Conservation (phyloP, 2,329 filamentous ascomycete genomes). For the Epichloe sylvatica region DNA sequence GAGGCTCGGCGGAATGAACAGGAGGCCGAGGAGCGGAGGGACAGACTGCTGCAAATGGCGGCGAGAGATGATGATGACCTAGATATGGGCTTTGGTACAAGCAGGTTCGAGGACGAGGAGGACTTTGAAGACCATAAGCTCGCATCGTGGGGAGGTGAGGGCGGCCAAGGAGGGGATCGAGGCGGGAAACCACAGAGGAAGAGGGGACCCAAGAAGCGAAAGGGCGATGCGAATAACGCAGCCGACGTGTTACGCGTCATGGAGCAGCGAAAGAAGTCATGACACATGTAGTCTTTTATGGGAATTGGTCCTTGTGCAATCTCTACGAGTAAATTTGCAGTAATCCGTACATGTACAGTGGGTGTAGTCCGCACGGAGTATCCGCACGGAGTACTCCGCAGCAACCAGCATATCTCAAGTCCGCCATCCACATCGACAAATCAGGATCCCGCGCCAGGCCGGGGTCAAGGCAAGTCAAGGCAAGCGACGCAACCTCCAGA, state of each 20-base stretch:
- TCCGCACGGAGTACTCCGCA: too few relatives aligned
- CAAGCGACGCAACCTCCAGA: not conserved
- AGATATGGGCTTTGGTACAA: conserved; percentile 87
- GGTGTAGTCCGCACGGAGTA: too few relatives aligned
- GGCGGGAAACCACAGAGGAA: conserved; percentile 45
- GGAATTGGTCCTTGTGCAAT: too few relatives aligned
- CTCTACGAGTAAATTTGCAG: too few relatives aligned
- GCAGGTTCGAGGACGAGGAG: conserved; percentile 75
- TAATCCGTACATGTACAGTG: too few relatives aligned
- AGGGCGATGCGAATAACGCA: conserved; percentile 65
- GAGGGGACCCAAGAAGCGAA: conserved; percentile 59
- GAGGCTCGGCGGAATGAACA: conserved; percentile 25
- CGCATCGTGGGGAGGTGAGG: conserved; percentile 44
- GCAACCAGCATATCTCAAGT: too few relatives aligned
- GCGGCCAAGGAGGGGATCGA: conserved; percentile 31
- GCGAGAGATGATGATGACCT: conserved; percentile 80
- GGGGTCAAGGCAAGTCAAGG: too few relatives aligned
- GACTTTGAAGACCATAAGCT: conserved; percentile 61
- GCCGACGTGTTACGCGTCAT: conserved; percentile 69
- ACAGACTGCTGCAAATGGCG: conserved; percentile 57
- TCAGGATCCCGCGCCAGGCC: too few relatives aligned
- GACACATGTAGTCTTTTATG: not conserved
- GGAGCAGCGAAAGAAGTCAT: conserved; percentile 38
- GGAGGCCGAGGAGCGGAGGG: conserved; percentile 53
- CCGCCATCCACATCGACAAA: too few relatives aligned